A percentile compares a stretch with the other conserved stretches of the same genome.
Conservation (phyloP, 768 basidiomycete species). For the Leucocoprinus leucothites region DNA sequence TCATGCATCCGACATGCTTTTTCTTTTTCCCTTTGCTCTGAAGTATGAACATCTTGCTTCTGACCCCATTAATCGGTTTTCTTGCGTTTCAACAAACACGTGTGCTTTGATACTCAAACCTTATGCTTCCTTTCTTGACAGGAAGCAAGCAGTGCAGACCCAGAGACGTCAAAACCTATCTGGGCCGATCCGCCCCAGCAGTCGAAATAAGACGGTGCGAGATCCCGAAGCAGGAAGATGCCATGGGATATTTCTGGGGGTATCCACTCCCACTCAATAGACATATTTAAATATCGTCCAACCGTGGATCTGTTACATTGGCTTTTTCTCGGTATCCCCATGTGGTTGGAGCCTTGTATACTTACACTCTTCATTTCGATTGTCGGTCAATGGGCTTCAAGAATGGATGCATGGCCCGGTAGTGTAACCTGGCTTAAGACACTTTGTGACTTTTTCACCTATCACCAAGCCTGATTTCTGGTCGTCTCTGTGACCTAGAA, state of each 20-base stretch:
- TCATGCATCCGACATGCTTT: not conserved
- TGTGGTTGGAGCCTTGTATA: too few relatives aligned
- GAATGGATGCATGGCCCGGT: too few relatives aligned
- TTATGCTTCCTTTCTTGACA: conserved; percentile 14
- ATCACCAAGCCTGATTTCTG: too few relatives aligned
- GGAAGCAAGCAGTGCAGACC: conserved; percentile 25
- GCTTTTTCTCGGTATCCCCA: too few relatives aligned
- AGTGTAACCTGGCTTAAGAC: too few relatives aligned
- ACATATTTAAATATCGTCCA: not conserved
- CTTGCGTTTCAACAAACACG: not conserved
- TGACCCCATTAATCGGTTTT: not conserved
- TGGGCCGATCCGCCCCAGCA: conserved; percentile 31
- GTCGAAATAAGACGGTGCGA: conserved; percentile 2
- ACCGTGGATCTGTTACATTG: not conserved
- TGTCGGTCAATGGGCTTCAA: too few relatives aligned
- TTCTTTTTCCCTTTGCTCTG: not conserved
- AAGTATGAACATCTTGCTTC: not conserved
- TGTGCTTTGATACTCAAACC: conserved; percentile 13
- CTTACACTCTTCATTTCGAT: too few relatives aligned
- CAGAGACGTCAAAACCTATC: conserved; percentile 38
- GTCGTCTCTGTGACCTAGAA: too few relatives aligned
- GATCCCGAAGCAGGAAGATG: not conserved
- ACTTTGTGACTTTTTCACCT: too few relatives aligned
- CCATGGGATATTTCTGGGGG: too few relatives aligned
- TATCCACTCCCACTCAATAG: not conserved